Conservation (phyloP, 208 protist species). For the Leishmania amazonensis region DNA sequence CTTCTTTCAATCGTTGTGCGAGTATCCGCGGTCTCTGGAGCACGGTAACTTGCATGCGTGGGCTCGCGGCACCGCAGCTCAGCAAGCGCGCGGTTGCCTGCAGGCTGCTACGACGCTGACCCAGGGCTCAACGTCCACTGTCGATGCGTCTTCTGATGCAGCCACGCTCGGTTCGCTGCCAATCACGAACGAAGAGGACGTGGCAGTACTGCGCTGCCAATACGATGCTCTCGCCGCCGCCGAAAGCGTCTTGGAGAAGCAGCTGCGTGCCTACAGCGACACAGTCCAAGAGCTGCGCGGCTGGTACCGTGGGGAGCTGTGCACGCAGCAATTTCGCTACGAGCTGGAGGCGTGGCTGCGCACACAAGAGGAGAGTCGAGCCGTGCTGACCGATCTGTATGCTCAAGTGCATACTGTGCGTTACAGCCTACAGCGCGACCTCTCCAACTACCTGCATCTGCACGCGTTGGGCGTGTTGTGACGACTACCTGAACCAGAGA, state of each 20-base stretch:
- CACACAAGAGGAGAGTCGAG: slow-evolving; percentile 25
- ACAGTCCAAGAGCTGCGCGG: slow-evolving; percentile 19
- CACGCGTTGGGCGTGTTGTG: slow-evolving; percentile 48
- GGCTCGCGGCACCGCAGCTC: slow-evolving; percentile 7
- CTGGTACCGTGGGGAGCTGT: slow-evolving; percentile 31
- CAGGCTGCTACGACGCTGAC: slow-evolving; percentile 13
- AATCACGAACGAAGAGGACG: slow-evolving; percentile 17
- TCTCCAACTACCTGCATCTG: slow-evolving; percentile 65
- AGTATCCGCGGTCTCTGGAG: slow-evolving; percentile 31
- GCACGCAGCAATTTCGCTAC: slow-evolving; percentile 16
- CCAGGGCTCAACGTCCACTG: background rate
- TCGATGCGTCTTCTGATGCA: background rate
- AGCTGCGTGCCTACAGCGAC: slow-evolving; percentile 23
- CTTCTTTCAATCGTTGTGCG: slow-evolving; percentile 23
- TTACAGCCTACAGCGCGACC: slow-evolving; percentile 58
- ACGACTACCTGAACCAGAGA: background rate
- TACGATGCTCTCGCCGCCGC: slow-evolving; percentile 22
- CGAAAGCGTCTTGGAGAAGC: slow-evolving; percentile 9
- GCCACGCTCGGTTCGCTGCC: slow-evolving; percentile 2
- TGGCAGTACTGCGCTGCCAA: slow-evolving; percentile 17
- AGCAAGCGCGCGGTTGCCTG: slow-evolving; percentile 11
- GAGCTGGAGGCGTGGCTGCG: slow-evolving; percentile 25
- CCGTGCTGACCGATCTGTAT: slow-evolving; percentile 13
- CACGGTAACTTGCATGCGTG: slow-evolving; percentile 28
- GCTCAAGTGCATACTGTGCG: slow-evolving; percentile 31